Conservation (phyloP, 2,329 filamentous ascomycete genomes). For the Paraphaeosphaeria minitans region DNA sequence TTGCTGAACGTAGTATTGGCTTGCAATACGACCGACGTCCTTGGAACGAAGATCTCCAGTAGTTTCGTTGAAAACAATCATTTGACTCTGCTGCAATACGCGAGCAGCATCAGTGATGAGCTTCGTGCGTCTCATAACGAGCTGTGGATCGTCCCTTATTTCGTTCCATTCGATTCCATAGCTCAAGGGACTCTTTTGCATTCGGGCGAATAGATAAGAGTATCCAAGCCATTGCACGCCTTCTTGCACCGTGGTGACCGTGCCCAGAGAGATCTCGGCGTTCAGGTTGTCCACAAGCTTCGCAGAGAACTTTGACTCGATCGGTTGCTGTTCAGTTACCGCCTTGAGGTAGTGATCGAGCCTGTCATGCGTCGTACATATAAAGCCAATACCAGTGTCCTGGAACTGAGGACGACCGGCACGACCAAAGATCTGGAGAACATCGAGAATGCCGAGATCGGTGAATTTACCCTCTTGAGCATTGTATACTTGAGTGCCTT, state of each 20-base stretch:
- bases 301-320: slow-evolving; percentile 93
- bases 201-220: slow-evolving; percentile 95
- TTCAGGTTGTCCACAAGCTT: slow-evolving; percentile 97
- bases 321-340: slow-evolving; percentile 93
- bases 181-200: slow-evolving; percentile 86
- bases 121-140: slow-evolving; percentile 84
- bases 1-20: slow-evolving; percentile 94
- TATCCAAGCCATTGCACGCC: slow-evolving; percentile 98
- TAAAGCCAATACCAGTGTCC: slow-evolving; percentile 96
- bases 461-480: slow-evolving; percentile 96
- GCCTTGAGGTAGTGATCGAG: slow-evolving; percentile 88
- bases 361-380: slow-evolving; percentile 95
- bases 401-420: slow-evolving; percentile 97
- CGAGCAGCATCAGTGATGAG: slow-evolving; percentile 87
- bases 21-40: slow-evolving; percentile 94
- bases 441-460: slow-evolving; percentile 93
- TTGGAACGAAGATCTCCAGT: slow-evolving; percentile 94
- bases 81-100: slow-evolving; percentile 88
- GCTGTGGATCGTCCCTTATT: slow-evolving; percentile 81
- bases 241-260: slow-evolving; percentile 91
- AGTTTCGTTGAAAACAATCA: slow-evolving; percentile 97
- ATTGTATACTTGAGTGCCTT: slow-evolving; percentile 96
- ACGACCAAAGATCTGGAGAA: slow-evolving; percentile 97
- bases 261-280: slow-evolving; percentile 90
- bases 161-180: slow-evolving; percentile 97